Conservation (phyloP, 176 grass and related monocot genomes). For the Musa acuminata region DNA sequence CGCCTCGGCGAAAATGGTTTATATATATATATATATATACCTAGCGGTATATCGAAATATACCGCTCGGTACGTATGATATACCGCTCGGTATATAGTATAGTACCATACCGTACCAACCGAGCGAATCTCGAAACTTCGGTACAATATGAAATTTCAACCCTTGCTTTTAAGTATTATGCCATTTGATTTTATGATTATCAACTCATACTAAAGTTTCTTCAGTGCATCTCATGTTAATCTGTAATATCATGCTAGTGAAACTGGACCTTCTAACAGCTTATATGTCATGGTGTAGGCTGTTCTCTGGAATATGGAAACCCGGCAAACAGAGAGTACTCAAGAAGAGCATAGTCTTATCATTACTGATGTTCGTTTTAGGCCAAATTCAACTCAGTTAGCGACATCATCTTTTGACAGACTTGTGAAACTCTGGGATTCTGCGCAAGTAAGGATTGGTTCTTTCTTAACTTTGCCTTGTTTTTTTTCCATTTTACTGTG, state of each 20-base stretch:
- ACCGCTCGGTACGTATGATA: too few relatives aligned
- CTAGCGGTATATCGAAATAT: too few relatives aligned
- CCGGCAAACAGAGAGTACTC: slow-evolving; percentile 61
- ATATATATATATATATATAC: too few relatives aligned
- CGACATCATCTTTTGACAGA: slow-evolving; percentile 92
- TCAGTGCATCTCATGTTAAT: background rate
- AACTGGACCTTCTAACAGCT: background rate
- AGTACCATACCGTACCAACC: too few relatives aligned
- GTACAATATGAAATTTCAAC: too few relatives aligned
- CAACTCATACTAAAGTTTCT: background rate
- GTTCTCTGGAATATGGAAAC: slow-evolving; percentile 99
- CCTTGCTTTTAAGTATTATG: background rate
- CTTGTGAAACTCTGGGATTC: slow-evolving; percentile 84
- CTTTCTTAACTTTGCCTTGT: background rate
- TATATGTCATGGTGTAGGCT: slow-evolving; percentile 29
- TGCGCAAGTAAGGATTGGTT: slow-evolving; percentile 50
- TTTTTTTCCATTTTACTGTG: too few relatives aligned
- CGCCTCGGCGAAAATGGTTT: too few relatives aligned
- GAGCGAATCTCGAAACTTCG: too few relatives aligned
- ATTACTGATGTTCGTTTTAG: slow-evolving; percentile 96
- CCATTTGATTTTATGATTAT: background rate
- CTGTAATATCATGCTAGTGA: too few relatives aligned
- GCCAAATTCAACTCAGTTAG: slow-evolving; percentile 68
- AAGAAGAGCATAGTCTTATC: slow-evolving; percentile 58
- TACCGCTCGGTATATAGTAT: too few relatives aligned